Conservation (phyloP, 805 yeast genomes). For the Brettanomyces sp. region DNA sequence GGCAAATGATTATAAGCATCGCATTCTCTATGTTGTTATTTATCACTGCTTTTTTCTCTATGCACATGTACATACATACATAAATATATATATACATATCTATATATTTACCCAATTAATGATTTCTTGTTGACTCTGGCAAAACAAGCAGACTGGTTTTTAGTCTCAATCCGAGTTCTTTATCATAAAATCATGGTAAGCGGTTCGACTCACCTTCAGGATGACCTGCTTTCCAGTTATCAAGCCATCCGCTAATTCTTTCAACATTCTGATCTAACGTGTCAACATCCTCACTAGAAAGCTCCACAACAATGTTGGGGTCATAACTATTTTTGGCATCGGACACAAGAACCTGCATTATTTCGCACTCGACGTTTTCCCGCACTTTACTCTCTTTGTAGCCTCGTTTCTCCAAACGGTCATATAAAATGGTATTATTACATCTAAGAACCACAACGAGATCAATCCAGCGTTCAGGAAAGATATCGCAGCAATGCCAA, state of each 20-base stretch:
- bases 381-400: conserved; percentile 75
- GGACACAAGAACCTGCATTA: conserved; percentile 82
- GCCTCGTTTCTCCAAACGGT: conserved; percentile 65
- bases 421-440: conserved; percentile 61
- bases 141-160: too few species aligned
- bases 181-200: conserved; percentile 13
- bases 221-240: conserved; percentile 62
- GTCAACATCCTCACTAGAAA: conserved; percentile 62
- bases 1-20: conserved; percentile 25
- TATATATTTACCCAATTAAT: not conserved
- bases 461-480: conserved; percentile 89
- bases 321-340: conserved; percentile 83
- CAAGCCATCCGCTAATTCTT: conserved; percentile 66
- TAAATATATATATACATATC: not conserved
- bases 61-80: conserved; percentile 1
- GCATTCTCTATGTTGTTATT: too few species aligned
- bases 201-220: conserved; percentile 52
- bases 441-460: conserved; percentile 83
- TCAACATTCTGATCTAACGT: conserved; percentile 78
- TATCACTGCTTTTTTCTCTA: not conserved
- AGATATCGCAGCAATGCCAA: conserved; percentile 96
- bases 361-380: conserved; percentile 93
- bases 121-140: not conserved
- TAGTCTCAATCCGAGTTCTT: too few species aligned
- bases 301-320: conserved; percentile 72